Evolutionary conservation across 1,284 basidiomycete species (phyloP), one percentile per base, ranked within the genome.

Genomic region (Tylopilus sp.): DNA sequence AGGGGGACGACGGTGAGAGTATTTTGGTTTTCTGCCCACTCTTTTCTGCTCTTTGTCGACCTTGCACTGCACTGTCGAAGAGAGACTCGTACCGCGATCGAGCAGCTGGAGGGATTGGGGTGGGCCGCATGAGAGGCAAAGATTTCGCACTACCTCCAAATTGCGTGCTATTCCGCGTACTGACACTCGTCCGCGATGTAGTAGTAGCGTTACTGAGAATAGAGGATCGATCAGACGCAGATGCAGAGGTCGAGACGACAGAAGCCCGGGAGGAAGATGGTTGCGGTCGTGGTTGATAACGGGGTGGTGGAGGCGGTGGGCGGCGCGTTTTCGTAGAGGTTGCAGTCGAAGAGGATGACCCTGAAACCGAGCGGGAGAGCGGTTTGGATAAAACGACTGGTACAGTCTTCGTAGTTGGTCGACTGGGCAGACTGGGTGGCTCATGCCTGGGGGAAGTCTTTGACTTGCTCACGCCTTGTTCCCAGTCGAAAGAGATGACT

Each of bases 21-120:
- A 72, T 51, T n/a, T 66, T 57, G 14, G 63, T 64, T 46, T 69
- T 73, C 29, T 29, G 50, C 37, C 61, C 65, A 42, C 46, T 59
- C 50, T 69, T 70, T 41, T 73, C 70, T 9, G 70, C 71, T 44
- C 66, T 70, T 17, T 76, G 72, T 49, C 69, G 69, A 46, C 79
- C 78, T 4, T 76, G 60, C 7, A 83, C 65, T 58, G 83, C 86
- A 34, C 71, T 71, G 17, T 73, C 68, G 61, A 90, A 90, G 1
- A 89, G 72, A 2, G 66, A 65, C 50, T 88, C 84, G 59, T 88
- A 90, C 7, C 88, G 77, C 41, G 67, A 71, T 17, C 80, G 77
- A 7, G 82, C 81, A 2, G 77, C 72, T 10, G 78, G 66, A 3
- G 87, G 86, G 2, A 87, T 73, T 3, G 85, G 85, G 0, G 84